A percentile compares a stretch with the other conserved stretches of the same genome.
These are phyloP conservation scores for Aspergillus sp. DNA, from an alignment of 2,329 filamentous ascomycete genomes.

Conservation along the genomic window DNA sequence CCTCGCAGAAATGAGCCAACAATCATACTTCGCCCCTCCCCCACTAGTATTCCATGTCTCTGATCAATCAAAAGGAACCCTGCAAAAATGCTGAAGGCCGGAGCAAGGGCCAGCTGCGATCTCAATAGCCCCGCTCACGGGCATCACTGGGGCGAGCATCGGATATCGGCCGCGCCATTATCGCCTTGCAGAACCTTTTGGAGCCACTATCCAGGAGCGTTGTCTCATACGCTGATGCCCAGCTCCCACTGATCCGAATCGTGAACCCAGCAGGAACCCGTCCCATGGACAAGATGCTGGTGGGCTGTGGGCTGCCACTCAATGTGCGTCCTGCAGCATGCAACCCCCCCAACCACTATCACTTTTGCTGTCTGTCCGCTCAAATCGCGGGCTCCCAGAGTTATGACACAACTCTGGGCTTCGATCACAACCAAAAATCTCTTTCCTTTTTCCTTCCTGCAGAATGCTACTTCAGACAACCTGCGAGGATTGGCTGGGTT, in stretches of 20 bases:
- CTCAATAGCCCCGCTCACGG: not conserved
- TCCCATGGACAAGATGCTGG: not conserved
- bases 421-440: not conserved
- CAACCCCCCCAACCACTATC: slow-evolving; percentile 10
- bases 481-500: not conserved
- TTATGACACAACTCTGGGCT: not conserved
- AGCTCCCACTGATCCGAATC: not conserved
- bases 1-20: not conserved
- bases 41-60: not conserved
- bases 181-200: not conserved
- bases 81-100: not conserved
- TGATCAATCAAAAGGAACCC: not conserved
- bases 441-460: not conserved
- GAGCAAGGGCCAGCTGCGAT: not conserved
- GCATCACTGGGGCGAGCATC: not conserved
- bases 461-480: not conserved
- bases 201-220: not conserved
- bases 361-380: slow-evolving; percentile 3
- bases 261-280: slow-evolving; percentile 10
- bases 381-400: not conserved
- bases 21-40: not conserved
- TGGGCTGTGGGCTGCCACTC: not conserved
- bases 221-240: not conserved
- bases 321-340: slow-evolving; percentile 16
- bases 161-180: not conserved